Base-by-base conservation (phyloP, 805 yeast species). In the Zygosaccharomyces bisporus region DNA sequence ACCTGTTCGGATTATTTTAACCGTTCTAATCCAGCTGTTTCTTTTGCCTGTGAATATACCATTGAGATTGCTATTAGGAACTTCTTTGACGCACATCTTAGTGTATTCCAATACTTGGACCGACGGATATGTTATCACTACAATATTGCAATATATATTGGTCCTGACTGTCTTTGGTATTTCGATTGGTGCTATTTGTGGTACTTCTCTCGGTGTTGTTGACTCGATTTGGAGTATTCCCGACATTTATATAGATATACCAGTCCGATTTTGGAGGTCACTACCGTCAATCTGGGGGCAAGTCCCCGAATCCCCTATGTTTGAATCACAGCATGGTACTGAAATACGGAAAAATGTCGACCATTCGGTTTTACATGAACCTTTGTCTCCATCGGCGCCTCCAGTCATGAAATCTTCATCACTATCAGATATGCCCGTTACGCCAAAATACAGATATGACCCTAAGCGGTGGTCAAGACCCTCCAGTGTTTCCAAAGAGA, bases 41-140 rank as follows among this genome's bases (percentile, higher is more conserved):
- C 41, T 55, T 9, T 34, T 62, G 16, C 67, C 67, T 2, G 35
- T 60, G 5, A 62, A 62, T 42, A 45, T 61, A 3, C 63, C 64
- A 13, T 40, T 59, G 37, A 39, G 41, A 6, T 17, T 60, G 5
- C 32, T 61, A 9, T 43, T 54, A 14, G 60, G 61, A 6, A 49
- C 56, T 7, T 46, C 66, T 1, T 19, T 60, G 13, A 50, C 52
- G 34, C 47, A 52, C 10, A 33, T 60, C 8, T 32, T 49, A 21
- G 34, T 41, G n/a, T 41, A 44, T 14, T 39, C 58, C 3, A 44
- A 55, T 16, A 23, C 23, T 10, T 44, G 44, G 45, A 47, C 50
- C 34, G 40, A 51, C 36, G 29, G 35, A 33, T 43, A 56, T 42
- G 39, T 51, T 18, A 4, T 51, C 17, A 20, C 46, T 21, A 49